A percentile compares a stretch with the other conserved stretches of the same genome.
Evolutionary conservation across 2,329 filamentous ascomycete species (phyloP).

Genomic region (Alternaria sp.): DNA sequence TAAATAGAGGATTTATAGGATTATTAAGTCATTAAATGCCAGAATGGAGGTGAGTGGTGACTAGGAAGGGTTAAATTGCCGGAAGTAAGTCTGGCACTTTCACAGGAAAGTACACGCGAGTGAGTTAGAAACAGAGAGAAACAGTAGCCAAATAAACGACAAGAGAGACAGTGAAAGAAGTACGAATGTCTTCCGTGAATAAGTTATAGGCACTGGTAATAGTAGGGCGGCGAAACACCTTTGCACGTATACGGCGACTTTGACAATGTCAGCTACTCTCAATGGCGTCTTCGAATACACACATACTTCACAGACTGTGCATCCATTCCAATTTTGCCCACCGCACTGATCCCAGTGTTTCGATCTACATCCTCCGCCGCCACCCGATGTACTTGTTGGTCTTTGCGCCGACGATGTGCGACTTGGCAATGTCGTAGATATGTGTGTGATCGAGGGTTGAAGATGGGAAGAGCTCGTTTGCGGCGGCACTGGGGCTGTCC

Average conservation of each 20-base stretch:
- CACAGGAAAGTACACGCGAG: too few species aligned
- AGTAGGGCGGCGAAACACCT: conserved; percentile 40
- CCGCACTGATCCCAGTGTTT: conserved; percentile 48
- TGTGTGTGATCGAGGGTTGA: not conserved
- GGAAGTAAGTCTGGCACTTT: too few species aligned
- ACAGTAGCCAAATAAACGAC: too few species aligned
- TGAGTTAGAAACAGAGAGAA: too few species aligned
- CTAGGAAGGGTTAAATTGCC: too few species aligned
- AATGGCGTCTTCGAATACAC: not conserved
- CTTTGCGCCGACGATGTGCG: conserved; percentile 13
- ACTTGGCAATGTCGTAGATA: not conserved
- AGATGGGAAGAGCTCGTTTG: not conserved
- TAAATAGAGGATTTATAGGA: too few species aligned
- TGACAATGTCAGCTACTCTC: not conserved
- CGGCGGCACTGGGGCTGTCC: conserved; percentile 5
- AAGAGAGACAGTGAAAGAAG: too few species aligned
- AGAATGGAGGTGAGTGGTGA: too few species aligned
- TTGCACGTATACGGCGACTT: conserved; percentile 42
- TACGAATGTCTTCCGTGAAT: too few species aligned
- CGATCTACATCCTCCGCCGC: conserved; percentile 28
- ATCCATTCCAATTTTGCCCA: conserved; percentile 43
- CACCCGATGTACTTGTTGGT: conserved; percentile 36
- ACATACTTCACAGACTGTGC: conserved; percentile 42
- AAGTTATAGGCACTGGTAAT: conserved; percentile 41
- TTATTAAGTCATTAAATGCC: too few species aligned